Base-by-base conservation (phyloP, 345 rosid species). In the Lenwebbia sp. region DNA sequence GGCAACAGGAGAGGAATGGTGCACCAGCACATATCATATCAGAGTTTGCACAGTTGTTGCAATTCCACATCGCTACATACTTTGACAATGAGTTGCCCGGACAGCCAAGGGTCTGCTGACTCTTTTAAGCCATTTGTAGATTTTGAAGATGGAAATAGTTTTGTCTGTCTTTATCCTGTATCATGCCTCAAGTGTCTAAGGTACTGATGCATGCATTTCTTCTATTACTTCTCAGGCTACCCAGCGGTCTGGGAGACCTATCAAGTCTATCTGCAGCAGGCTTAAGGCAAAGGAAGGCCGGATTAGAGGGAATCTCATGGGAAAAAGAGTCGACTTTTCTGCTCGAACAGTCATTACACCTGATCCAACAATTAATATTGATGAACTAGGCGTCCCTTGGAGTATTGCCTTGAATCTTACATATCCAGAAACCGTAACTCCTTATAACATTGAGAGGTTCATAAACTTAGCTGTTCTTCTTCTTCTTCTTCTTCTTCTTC, bases 301-400 rank as follows among this genome's bases (percentile, higher is more conserved):
- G 58, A 95, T 97, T 88, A 93, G 99, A 89, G 99, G 99, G 54
- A 97, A 97, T 86, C 88, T 97, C 91, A 96, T 97, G 99, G 99
- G 99, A 22, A 97, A 97, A 88, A 92, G 99, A 25, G 99, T 97
- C n/a, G 99, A 97, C 88, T 97, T 97, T 89, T 97, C 99, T 4
- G 99, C 99, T 53, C 94, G 99, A 83, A 97, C 99, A n/a, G 99
- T 96, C 88, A 97, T 97, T 81, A 97, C 99, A 51, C 99, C 99
- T n/a, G 99, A 97, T 89, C 99, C 99, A 60, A 97, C 90, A 83
- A 95, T 97, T 65, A 97, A 97, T 90, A 96, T 97, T 54, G 99
- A 97, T 92, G 88, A 97, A 85, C 93, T 97, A 78, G 99, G 99
- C 30, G 99, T 97, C 41, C 99, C 99, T 9, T 97, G 99, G 99